Evolutionary conservation across 2,329 filamentous ascomycete species (phyloP).

Genomic region (Cordyceps cicadae): DNA sequence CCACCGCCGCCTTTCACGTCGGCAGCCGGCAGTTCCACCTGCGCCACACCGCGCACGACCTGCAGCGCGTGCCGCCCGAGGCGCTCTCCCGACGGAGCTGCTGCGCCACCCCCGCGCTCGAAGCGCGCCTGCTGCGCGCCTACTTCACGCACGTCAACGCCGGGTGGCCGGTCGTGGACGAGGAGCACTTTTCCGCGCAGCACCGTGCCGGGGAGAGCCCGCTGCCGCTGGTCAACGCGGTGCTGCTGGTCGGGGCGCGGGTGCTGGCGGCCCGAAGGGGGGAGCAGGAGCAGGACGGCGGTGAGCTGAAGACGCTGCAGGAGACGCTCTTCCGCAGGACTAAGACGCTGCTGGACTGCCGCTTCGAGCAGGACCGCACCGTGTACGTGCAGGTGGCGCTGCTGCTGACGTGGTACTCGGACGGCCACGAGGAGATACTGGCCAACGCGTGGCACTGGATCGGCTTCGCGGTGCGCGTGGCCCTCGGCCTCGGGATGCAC

Average conservation of each 20-base stretch:
- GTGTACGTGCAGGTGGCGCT: slow-evolving; percentile 46
- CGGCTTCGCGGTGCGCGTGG: slow-evolving; percentile 42
- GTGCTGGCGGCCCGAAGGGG: slow-evolving; percentile 29
- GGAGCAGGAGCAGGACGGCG: not conserved
- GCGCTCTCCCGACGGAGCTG: slow-evolving; percentile 34
- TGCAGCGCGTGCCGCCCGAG: slow-evolving; percentile 33
- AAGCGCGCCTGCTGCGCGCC: slow-evolving; percentile 40
- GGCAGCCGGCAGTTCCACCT: slow-evolving; percentile 26
- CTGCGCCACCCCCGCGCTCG: slow-evolving; percentile 29
- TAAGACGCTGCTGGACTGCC: slow-evolving; percentile 44
- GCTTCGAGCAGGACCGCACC: slow-evolving; percentile 45
- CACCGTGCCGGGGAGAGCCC: slow-evolving; percentile 36
- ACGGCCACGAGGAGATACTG: slow-evolving; percentile 45
- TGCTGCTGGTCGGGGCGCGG: slow-evolving; percentile 44
- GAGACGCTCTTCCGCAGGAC: slow-evolving; percentile 42
- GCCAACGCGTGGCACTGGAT: slow-evolving; percentile 47
- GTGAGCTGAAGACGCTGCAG: slow-evolving; percentile 22
- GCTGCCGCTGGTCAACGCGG: slow-evolving; percentile 40
- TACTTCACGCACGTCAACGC: slow-evolving; percentile 44
- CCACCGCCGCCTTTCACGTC: slow-evolving; percentile 25
- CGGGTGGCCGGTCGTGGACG: slow-evolving; percentile 43
- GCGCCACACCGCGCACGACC: slow-evolving; percentile 25
- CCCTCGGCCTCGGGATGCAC: slow-evolving; percentile 47
- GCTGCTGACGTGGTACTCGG: slow-evolving; percentile 47
- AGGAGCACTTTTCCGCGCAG: slow-evolving; percentile 41